phyloP scores from a whole-genome alignment of 495 filamentous ascomycete species.

The Penicillium roqueforti region DNA sequence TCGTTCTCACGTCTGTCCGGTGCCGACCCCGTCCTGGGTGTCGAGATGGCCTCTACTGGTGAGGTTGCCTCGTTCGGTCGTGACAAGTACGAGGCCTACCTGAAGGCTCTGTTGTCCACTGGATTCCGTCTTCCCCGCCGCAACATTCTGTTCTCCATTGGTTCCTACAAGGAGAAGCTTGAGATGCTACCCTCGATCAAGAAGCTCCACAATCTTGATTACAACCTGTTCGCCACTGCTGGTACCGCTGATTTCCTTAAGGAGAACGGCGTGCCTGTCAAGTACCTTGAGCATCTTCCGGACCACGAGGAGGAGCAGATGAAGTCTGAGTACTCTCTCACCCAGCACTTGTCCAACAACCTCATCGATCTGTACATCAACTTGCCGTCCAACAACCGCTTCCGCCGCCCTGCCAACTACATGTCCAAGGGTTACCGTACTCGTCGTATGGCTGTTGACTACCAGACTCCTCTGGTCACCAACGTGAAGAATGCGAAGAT shows the following conservation, averaged over 20 bases:
- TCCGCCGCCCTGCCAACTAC: constrained; percentile 92
- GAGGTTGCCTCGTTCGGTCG: constrained; percentile 95
- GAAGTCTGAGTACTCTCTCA: constrained; percentile 93
- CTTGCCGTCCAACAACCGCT: constrained; percentile 94
- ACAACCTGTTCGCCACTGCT: constrained; percentile 90
- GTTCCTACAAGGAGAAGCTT: constrained; percentile 94
- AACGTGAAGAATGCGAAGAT: constrained; percentile 99
- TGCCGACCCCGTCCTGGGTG: constrained; percentile 92
- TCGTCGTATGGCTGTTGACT: constrained; percentile 96
- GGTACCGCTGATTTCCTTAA: constrained; percentile 95
- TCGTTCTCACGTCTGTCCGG: constrained; percentile 96
- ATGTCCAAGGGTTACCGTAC: constrained; percentile 97
- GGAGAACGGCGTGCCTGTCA: constrained; percentile 82
- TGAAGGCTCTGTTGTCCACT: constrained; percentile 91
- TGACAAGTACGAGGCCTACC: constrained; percentile 95
- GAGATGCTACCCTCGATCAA: constrained; percentile 92
- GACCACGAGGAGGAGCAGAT: constrained; percentile 63
- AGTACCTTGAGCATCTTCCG: constrained; percentile 83
- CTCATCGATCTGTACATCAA: constrained; percentile 99
- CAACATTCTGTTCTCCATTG: constrained; percentile 93
- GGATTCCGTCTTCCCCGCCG: constrained; percentile 95
- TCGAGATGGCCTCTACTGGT: constrained; percentile 98
- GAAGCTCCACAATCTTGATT: constrained; percentile 83
- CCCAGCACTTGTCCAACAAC: constrained; percentile 92
- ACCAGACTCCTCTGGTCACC: constrained; percentile 93